These are phyloP conservation scores for Raffaelea albimanens DNA, from an alignment of 2,329 filamentous ascomycete species.

Conservation along the genomic window DNA sequence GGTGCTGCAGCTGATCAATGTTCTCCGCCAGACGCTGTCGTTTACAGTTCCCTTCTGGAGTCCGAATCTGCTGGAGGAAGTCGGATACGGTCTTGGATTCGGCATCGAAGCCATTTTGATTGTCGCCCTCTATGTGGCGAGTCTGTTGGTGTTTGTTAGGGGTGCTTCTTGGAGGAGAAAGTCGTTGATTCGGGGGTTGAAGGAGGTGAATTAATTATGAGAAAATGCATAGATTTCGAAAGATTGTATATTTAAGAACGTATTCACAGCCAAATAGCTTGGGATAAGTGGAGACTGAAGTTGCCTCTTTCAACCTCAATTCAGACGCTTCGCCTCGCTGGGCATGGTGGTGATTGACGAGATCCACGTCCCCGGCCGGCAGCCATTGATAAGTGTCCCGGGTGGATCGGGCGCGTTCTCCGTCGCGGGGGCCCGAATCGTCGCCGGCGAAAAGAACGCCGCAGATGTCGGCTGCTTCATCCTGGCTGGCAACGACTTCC, in stretches of 20 bases:
- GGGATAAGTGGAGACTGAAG: no score
- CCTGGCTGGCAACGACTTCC: constrained; percentile 4
- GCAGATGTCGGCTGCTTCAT: constrained; percentile 4
- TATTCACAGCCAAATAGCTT: no score
- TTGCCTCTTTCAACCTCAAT: no score
- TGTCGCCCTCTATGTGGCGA: background rate
- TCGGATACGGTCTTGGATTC: background rate
- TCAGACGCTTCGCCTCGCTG: constrained; percentile 5
- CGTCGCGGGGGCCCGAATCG: constrained; percentile 1
- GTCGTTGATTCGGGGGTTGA: no score
- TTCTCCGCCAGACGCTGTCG: background rate
- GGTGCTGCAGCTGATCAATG: background rate
- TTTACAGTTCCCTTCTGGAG: constrained; percentile 1
- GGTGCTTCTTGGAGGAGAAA: no score
- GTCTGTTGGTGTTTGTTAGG: background rate
- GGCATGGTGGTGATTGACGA: constrained; percentile 6
- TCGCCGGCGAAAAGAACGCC: background rate
- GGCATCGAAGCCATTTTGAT: background rate
- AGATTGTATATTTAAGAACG: no score
- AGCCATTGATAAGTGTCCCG: background rate
- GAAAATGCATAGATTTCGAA: no score
- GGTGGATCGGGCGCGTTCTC: constrained; percentile 4
- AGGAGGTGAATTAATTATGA: no score
- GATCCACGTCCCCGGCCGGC: background rate
- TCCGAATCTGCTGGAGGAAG: background rate